phyloP scores from a whole-genome alignment of 2,329 filamentous ascomycete species.

The Ambrosiella beaveri region DNA sequence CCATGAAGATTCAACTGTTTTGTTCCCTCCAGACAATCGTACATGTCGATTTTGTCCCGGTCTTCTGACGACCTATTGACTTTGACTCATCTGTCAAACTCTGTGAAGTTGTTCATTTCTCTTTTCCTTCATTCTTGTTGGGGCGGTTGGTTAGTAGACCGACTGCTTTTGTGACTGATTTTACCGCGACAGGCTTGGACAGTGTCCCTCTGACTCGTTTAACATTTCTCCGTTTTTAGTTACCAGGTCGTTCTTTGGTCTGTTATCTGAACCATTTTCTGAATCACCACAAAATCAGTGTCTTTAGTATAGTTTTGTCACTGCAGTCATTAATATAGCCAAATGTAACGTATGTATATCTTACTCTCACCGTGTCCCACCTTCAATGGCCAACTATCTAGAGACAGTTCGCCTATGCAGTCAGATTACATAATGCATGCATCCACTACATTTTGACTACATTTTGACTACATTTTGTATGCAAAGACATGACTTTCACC shows the following conservation, averaged over 20 bases:
- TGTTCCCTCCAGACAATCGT: too few relatives aligned
- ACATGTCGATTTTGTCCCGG: too few relatives aligned
- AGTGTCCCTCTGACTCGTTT: not conserved
- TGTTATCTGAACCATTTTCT: not conserved
- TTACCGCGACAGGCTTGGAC: not conserved
- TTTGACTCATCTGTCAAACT: not conserved
- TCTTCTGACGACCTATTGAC: not conserved
- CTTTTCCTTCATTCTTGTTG: not conserved
- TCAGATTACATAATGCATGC: not conserved
- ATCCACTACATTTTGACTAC: not conserved
- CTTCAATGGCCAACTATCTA: too few relatives aligned
- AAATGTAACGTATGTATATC: too few relatives aligned
- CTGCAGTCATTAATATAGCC: too few relatives aligned
- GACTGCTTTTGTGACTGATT: not conserved
- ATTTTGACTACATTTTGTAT: not conserved
- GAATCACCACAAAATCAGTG: too few relatives aligned
- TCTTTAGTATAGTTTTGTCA: too few relatives aligned
- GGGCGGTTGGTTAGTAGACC: not conserved
- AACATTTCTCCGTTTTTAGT: not conserved
- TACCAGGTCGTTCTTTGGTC: not conserved
- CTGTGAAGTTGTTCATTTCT: not conserved
- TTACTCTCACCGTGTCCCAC: too few relatives aligned
- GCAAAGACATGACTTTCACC: not conserved
- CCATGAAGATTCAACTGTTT: not conserved
- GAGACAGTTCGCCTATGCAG: not conserved